Conservation (phyloP, 257 asterid species). For the Plectranthus barbatus region DNA sequence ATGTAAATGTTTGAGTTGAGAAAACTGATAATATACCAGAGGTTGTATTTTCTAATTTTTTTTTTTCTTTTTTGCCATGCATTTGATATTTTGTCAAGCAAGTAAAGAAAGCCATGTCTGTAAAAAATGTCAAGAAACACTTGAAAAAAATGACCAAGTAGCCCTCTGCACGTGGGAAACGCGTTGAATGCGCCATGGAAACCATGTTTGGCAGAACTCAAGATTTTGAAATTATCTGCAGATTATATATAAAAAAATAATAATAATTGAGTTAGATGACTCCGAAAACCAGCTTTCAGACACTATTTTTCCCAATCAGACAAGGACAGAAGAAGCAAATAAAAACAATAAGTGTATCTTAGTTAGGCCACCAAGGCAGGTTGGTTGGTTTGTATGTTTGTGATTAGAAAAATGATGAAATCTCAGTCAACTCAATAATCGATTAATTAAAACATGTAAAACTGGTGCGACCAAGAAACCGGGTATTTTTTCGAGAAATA, state of each 20-base stretch:
- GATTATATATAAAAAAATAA: too few relatives aligned
- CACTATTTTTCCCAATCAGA: slow-evolving; percentile 1
- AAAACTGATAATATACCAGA: slow-evolving; percentile 12
- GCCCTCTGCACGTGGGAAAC: slow-evolving; percentile 29
- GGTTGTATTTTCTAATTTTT: slow-evolving; percentile 3
- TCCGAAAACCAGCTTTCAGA: slow-evolving; percentile 16
- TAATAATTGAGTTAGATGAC: slow-evolving; percentile 7
- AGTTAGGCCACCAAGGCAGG: slow-evolving; percentile 33
- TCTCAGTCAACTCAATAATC: slow-evolving; percentile 30
- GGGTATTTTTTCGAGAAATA: slow-evolving; percentile 20
- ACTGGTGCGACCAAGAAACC: slow-evolving; percentile 29
- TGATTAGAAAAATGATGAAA: slow-evolving; percentile 17
- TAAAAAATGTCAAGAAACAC: neutral
- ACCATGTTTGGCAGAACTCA: slow-evolving; percentile 19
- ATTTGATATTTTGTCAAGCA: neutral
- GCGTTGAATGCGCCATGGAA: slow-evolving; percentile 29
- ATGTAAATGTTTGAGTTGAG: slow-evolving; percentile 37
- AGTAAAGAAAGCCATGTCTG: neutral
- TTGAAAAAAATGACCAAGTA: slow-evolving; percentile 1
- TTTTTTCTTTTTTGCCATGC: neutral
- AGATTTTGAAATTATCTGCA: slow-evolving; percentile 19
- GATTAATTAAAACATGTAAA: slow-evolving; percentile 13
- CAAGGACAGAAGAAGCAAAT: slow-evolving; percentile 15
- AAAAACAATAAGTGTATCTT: slow-evolving; percentile 31
- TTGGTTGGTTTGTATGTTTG: slow-evolving; percentile 18